These are phyloP conservation scores for Westerdykella aurantiaca DNA, from an alignment of 2,329 filamentous ascomycete species.

Conservation along the genomic window DNA sequence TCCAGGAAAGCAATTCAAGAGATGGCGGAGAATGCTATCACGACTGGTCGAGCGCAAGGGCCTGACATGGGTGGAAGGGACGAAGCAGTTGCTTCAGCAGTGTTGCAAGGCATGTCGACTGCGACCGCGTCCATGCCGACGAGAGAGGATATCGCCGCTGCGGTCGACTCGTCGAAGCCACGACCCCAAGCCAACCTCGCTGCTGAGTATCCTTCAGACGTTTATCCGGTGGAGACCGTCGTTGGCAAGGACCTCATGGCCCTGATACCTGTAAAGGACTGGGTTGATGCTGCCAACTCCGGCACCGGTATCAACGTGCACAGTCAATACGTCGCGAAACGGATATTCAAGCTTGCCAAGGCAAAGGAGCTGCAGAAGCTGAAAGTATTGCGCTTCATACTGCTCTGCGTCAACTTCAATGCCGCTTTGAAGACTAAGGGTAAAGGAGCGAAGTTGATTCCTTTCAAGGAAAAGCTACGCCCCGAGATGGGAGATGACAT, in stretches of 20 bases:
- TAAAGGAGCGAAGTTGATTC: conserved; percentile 45
- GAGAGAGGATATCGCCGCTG: conserved; percentile 58
- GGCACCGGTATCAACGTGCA: conserved; percentile 52
- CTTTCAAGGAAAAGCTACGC: conserved; percentile 59
- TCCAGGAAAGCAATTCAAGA: conserved; percentile 70
- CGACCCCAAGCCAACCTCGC: conserved; percentile 64
- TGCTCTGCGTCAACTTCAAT: conserved; percentile 46
- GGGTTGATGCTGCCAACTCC: conserved; percentile 61
- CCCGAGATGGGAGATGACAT: conserved; percentile 50
- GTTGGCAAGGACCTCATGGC: conserved; percentile 64
- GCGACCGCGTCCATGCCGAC: conserved; percentile 62
- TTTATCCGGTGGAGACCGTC: conserved; percentile 62
- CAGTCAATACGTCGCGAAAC: conserved; percentile 61
- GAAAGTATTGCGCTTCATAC: conserved; percentile 46
- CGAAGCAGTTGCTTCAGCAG: conserved; percentile 34
- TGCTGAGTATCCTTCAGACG: conserved; percentile 63
- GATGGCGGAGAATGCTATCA: conserved; percentile 66
- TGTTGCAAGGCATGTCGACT: conserved; percentile 59
- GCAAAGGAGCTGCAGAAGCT: conserved; percentile 45
- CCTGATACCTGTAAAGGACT: conserved; percentile 64
- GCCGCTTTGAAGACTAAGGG: conserved; percentile 32
- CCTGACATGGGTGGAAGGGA: conserved; percentile 12
- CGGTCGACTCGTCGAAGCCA: conserved; percentile 63
- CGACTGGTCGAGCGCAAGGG: conserved; percentile 18
- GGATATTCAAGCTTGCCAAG: conserved; percentile 54